Conservation (phyloP, 208 protist species). For the Crithidia sp. region DNA sequence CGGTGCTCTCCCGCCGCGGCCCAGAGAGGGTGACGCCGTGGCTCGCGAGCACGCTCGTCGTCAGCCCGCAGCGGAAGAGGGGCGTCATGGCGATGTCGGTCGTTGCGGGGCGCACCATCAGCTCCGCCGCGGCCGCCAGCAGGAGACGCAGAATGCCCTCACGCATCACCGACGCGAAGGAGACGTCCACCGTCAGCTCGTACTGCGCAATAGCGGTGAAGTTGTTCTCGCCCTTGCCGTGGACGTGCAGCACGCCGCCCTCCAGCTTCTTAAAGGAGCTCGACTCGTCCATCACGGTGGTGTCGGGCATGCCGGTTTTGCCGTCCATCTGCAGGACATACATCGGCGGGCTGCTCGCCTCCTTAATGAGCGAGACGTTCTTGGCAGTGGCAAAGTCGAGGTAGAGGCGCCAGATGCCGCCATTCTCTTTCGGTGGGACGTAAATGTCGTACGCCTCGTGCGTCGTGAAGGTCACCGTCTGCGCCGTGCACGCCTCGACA, state of each 20-base stretch:
- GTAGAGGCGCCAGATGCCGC: constrained; percentile 53
- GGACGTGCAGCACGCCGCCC: constrained; percentile 66
- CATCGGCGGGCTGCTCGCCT: constrained; percentile 51
- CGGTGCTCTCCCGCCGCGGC: constrained; percentile 20
- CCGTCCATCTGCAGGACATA: constrained; percentile 39
- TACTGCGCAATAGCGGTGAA: constrained; percentile 81
- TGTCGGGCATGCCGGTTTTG: constrained; percentile 30
- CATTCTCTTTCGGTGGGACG: constrained; percentile 34
- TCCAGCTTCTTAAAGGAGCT: constrained; percentile 54
- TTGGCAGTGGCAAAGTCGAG: constrained; percentile 70
- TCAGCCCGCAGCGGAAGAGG: constrained; percentile 76
- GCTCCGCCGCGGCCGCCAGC: constrained; percentile 42
- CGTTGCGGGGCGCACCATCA: constrained; percentile 36
- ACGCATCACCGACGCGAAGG: constrained; percentile 47
- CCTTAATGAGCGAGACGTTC: constrained; percentile 59
- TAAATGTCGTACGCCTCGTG: constrained; percentile 83
- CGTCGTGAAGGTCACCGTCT: constrained; percentile 64
- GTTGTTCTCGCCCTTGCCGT: constrained; percentile 66
- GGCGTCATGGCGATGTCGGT: constrained; percentile 51
- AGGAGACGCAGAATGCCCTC: constrained; percentile 61
- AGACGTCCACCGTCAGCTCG: constrained; percentile 55
- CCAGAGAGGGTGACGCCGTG: constrained; percentile 62
- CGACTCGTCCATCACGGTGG: constrained; percentile 49
- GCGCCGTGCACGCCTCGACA: constrained; percentile 16
- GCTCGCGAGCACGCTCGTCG: constrained; percentile 39